Percentiles rank a stretch among this genome's conserved stretches.
Conservation (phyloP, 2,329 filamentous ascomycete species). For the Talaromyces verruculosus region DNA sequence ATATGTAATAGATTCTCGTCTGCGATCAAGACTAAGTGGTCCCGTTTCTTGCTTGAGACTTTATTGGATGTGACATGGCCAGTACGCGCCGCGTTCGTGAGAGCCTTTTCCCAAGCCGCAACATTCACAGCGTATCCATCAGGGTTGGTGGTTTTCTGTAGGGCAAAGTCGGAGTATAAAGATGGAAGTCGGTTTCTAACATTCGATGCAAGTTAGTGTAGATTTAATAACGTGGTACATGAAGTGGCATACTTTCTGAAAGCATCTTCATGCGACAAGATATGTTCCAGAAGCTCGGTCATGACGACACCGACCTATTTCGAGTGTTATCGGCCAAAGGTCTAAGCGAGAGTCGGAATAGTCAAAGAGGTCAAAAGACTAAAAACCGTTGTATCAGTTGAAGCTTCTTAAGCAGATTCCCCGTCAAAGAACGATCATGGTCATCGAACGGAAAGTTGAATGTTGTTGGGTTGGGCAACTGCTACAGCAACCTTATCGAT, state of each 20-base stretch:
- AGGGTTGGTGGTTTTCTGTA: constrained; percentile 73
- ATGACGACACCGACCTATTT: constrained; percentile 26
- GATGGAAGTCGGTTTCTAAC: constrained; percentile 70
- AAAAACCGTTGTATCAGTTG: neutral
- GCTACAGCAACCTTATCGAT: constrained; percentile 31
- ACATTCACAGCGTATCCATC: constrained; percentile 83
- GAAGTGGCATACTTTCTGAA: constrained; percentile 54
- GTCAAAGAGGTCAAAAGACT: neutral
- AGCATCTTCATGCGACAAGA: constrained; percentile 60
- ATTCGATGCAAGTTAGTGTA: neutral
- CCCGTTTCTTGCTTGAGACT: constrained; percentile 34
- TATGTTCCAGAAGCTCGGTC: constrained; percentile 66
- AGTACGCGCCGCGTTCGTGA: constrained; percentile 66
- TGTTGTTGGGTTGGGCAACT: constrained; percentile 5
- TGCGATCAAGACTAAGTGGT: constrained; percentile 54
- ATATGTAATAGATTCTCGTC: constrained; percentile 66
- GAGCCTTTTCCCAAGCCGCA: constrained; percentile 72
- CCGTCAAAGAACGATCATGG: neutral
- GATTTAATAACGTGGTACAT: neutral
- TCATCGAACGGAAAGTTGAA: neutral
- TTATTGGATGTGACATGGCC: constrained; percentile 55
- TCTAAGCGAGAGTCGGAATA: neutral
- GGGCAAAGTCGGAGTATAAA: constrained; percentile 82
- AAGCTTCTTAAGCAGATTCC: neutral
- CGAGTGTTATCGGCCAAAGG: neutral